Conservation (phyloP, 2,329 filamentous ascomycete genomes). For the Penicillium sp. region DNA sequence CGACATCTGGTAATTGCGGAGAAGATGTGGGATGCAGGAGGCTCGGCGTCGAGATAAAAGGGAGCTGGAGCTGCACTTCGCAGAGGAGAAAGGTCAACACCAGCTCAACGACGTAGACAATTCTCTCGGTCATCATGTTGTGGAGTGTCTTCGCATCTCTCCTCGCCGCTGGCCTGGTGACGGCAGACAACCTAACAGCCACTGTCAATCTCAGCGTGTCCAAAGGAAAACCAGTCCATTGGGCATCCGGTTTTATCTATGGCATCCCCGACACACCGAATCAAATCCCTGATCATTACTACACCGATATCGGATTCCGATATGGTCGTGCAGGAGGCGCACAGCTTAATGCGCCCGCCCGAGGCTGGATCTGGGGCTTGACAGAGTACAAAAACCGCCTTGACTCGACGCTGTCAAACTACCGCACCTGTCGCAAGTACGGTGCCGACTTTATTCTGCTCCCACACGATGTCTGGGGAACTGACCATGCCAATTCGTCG, state of each 20-base stretch:
- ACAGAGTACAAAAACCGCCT: slow-evolving; percentile 43
- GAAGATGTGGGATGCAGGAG: not conserved
- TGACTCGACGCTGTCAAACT: slow-evolving; percentile 49
- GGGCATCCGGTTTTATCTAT: slow-evolving; percentile 48
- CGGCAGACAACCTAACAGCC: slow-evolving; percentile 11
- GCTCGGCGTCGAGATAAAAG: not conserved
- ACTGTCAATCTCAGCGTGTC: slow-evolving; percentile 34
- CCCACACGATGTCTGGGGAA: slow-evolving; percentile 52
- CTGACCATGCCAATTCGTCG: slow-evolving; percentile 46
- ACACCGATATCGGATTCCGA: slow-evolving; percentile 44
- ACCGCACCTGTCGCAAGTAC: slow-evolving; percentile 46
- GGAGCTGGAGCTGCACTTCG: not conserved
- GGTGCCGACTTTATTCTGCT: slow-evolving; percentile 50
- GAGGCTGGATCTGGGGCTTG: slow-evolving; percentile 45
- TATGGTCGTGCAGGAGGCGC: slow-evolving; percentile 46
- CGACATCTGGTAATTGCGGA: not conserved
- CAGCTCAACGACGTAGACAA: not conserved
- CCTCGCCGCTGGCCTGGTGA: not conserved
- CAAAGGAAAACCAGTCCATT: slow-evolving; percentile 35
- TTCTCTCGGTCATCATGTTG: not conserved
- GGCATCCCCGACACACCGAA: slow-evolving; percentile 43
- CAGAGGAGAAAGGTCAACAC: no score
- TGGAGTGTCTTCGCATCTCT: not conserved
- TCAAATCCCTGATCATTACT: slow-evolving; percentile 45
- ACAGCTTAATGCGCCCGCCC: slow-evolving; percentile 36